Base-by-base conservation (phyloP, 1,284 basidiomycete species). In the Trichosporon ovoides region DNA sequence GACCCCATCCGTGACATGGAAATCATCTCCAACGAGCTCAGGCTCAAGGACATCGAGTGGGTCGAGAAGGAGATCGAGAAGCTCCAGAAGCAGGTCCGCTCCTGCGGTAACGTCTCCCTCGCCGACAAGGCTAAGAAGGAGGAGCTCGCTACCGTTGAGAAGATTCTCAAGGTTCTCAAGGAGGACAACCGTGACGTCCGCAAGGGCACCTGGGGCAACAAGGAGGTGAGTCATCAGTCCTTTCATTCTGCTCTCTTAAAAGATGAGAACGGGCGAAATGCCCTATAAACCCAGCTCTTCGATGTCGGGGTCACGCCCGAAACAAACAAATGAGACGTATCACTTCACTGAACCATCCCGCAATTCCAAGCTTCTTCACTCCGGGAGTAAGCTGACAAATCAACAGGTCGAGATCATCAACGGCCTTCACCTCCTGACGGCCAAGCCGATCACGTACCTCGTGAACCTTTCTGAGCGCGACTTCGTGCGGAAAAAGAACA, bases 1-100 rank as follows among this genome's bases (percentile, higher is more conserved):
- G 83, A 98, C 79, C 96, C 96, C 19, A 69, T 90, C 55, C 87
- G 96, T 64, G 96, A 99, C 78, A 98, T 98, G 95, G 87, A 91
- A 67, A 97, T 98, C 73, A 98, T 99, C 75, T 87, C 88, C 66
- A 96, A 86, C 34, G 93, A 97, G 77, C 80, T 97, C 37, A 83
- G 94, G 52, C 80, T 98, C 57, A 99, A 99, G 81, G 96, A 99
- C 77, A 96, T 96, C 65, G 96, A 98, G 73, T 99, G 96, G 96
- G 87, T 91, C 13, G 90, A 98, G 79, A 98, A 98, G 80, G 81
- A 86, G 53, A 78, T 97, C 35, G 95, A 98, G 0, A 79, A 78
- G 48, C 76, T 91, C 62, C 91, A 89, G 78, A 89, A 87, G 79
- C 73, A 77, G 38, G 83, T 65, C 28, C 70, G 67, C 57, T 67